phyloP scores from a whole-genome alignment of 768 basidiomycete species.

The Lentinula raphanica region DNA sequence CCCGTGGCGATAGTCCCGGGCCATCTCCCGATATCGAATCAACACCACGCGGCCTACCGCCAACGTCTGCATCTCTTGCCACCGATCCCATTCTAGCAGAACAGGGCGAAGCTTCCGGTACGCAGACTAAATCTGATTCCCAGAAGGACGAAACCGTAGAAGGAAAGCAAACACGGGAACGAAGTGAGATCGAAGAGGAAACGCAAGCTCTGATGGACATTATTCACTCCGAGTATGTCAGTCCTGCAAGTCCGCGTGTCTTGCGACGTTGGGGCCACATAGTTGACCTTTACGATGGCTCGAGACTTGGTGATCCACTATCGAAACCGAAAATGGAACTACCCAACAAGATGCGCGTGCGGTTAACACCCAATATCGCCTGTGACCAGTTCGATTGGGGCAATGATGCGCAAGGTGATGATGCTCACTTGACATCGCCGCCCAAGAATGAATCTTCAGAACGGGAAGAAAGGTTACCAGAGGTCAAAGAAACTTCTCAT shows the following conservation, averaged over 20 bases:
- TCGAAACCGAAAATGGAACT: neutral
- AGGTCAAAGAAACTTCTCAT: too few relatives aligned
- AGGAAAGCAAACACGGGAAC: neutral
- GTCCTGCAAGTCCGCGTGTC: slow-evolving; percentile 34
- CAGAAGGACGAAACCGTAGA: slow-evolving; percentile 27
- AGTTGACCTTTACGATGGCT: slow-evolving; percentile 26
- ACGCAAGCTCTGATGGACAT: slow-evolving; percentile 27
- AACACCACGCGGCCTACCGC: neutral
- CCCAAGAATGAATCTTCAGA: too few relatives aligned
- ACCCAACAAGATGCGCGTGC: neutral
- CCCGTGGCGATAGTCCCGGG: neutral
- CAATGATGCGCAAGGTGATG: too few relatives aligned
- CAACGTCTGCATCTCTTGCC: neutral
- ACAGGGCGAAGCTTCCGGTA: too few relatives aligned
- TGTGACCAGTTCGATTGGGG: slow-evolving; percentile 1
- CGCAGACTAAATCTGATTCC: too few relatives aligned
- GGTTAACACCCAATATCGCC: slow-evolving; percentile 6
- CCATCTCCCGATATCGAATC: neutral
- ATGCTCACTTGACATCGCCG: too few relatives aligned
- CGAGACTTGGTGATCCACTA: slow-evolving; percentile 1
- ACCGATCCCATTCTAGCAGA: neutral
- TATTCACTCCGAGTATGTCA: slow-evolving; percentile 37
- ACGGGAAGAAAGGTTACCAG: too few relatives aligned
- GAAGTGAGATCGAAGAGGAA: slow-evolving; percentile 22
- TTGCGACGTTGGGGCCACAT: slow-evolving; percentile 34